Base-by-base conservation (phyloP, 352 stramenopile genomes). In the Globisporangium solare region DNA sequence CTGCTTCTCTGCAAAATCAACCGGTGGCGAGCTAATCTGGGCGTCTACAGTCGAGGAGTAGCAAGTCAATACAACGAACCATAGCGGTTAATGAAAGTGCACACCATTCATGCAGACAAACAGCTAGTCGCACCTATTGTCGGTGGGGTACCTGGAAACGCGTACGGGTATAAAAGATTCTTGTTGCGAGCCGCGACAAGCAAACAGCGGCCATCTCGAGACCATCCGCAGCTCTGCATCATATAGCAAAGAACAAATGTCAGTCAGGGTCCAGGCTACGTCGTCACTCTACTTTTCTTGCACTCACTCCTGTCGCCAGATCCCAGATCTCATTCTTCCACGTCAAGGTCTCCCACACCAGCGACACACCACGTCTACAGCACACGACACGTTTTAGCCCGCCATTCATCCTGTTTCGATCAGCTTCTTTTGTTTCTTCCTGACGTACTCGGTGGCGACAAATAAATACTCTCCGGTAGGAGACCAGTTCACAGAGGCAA, bases 381-480 rank as follows among this genome's bases (percentile, higher is more conserved):
- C n/a, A 42, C 37, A 55, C 21, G 54, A 41, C 56, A 2, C 35
- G 12, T 35, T 35, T 35, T 35, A 35, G 27, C 10, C 27, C 4
- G 0, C 27, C 27, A 35, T 35, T 35, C 27, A 35, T 35, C 6
- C 10, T 35, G 27, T 35, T 11, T 35, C 27, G 6, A 11, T 7
- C 27, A 35, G 27, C 5, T 35, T 35, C 10, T 31, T 31, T 6
- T 31, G n/a, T 35, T 35, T 35, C 27, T 7, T 6, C 24, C 45
- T 0, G n/a, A 74, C 73, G 56, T 68, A 92, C 80, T 76, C 68
- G 14, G 78, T 89, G 7, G 66, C 64, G 15, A 81, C 76, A 61
- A 90, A 90, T 71, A 92, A 74, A 74, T 89, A 92, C 56, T 88
- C 83, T 40, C 83, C 80, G n/a, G 76, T 88, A n/a, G 80, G 83